Percentiles rank a stretch among this genome's conserved stretches.
Conservation (phyloP, 192 early-diverging fungal genomes). For the Polychytrium aggregatum region DNA sequence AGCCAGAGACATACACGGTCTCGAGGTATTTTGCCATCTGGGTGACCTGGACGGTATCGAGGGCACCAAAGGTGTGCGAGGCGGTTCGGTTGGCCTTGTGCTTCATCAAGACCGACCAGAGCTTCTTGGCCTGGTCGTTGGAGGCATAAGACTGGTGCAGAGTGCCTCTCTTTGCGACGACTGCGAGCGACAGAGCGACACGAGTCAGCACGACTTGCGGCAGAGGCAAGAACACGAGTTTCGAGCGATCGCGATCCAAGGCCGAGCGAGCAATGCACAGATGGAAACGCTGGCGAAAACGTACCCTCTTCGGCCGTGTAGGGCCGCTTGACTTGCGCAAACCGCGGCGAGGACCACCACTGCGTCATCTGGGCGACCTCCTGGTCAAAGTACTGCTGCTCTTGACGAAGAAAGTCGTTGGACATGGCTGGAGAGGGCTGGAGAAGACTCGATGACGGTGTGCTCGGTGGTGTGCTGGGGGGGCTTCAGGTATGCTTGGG, state of each 20-base stretch:
- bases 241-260: not conserved
- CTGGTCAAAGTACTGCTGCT: constrained; percentile 57
- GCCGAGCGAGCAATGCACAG: not conserved
- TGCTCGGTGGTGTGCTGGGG: too few relatives aligned
- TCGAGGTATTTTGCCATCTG: constrained; percentile 97
- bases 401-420: constrained; percentile 18
- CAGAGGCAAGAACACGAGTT: not conserved
- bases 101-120: constrained; percentile 68
- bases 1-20: constrained; percentile 94
- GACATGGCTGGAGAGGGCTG: constrained; percentile 9
- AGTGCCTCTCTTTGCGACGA: constrained; percentile 82
- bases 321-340: constrained; percentile 69
- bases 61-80: constrained; percentile 86
- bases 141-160: constrained; percentile 66
- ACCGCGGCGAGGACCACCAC: constrained; percentile 81
- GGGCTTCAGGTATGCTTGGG: too few relatives aligned
- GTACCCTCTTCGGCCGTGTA: constrained; percentile 54
- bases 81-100: constrained; percentile 70
- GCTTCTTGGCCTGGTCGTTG: constrained; percentile 82
- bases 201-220: not conserved
- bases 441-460: too few relatives aligned
- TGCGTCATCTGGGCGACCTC: constrained; percentile 74
- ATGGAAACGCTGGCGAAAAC: not conserved
- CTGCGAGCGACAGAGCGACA: constrained; percentile 12
- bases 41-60: constrained; percentile 88